Evolutionary conservation across 148 eudicot species (phyloP).

Genomic region (Beta vulgaris): DNA sequence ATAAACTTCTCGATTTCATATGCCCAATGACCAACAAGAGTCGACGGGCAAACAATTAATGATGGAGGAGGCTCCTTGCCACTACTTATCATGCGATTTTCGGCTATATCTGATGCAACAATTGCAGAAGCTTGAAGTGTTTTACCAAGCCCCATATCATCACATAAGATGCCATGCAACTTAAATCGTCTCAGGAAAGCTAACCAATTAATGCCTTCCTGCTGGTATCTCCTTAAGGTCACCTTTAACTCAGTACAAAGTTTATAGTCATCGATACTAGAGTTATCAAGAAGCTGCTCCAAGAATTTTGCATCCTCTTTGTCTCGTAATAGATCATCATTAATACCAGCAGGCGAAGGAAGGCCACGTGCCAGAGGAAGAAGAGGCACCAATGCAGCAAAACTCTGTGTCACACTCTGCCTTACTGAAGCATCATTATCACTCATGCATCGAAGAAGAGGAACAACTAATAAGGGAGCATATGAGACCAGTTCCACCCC

Average conservation of each 20-base stretch:
- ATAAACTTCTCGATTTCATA: conserved; percentile 98
- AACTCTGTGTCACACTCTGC: conserved; percentile 96
- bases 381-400: conserved; percentile 97
- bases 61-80: conserved; percentile 53
- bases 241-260: conserved; percentile 79
- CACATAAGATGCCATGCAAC: conserved; percentile 97
- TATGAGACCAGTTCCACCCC: conserved; percentile 88
- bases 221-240: conserved; percentile 91
- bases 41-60: conserved; percentile 90
- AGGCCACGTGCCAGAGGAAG: conserved; percentile 94
- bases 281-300: conserved; percentile 97
- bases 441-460: conserved; percentile 98
- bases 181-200: conserved; percentile 93
- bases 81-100: conserved; percentile 41
- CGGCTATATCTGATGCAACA: conserved; percentile 95
- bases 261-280: conserved; percentile 89
- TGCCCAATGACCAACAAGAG: conserved; percentile 99
- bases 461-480: conserved; percentile 92
- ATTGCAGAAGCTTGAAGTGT: conserved; percentile 98
- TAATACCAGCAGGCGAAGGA: conserved; percentile 70
- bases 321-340: conserved; percentile 60
- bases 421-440: conserved; percentile 90
- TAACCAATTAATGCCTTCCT: conserved; percentile 98
- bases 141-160: conserved; percentile 99
- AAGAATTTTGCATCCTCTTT: conserved; percentile 83